Base-by-base conservation (phyloP, 495 filamentous ascomycete species). In the Lasiosphaeria miniovina region DNA sequence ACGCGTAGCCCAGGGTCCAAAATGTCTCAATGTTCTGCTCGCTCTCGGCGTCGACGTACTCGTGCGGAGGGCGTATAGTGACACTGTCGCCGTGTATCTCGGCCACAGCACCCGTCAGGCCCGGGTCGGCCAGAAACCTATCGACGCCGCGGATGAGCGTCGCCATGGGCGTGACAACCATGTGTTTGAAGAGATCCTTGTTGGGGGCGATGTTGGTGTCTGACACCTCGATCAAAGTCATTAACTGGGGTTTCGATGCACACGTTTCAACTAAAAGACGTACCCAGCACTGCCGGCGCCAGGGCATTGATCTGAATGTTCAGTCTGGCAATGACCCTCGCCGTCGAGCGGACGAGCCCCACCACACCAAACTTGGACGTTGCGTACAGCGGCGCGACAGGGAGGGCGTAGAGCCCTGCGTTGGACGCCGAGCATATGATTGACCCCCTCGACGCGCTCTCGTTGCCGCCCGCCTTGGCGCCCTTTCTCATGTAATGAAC, bases 361-460 rank as follows among this genome's bases (percentile, higher is more conserved):
- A 84, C 66, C 2, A 86, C 69, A 14, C 72, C 83, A 38, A 74
- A 68, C 61, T 86, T 86, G 24, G 78, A 74, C 11, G 75, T 71
- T 1, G 78, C 74, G 56, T 86, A 86, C 2, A 84, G 55, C 3
- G 83, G 83, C 4, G 80, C 78, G n/a, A 78, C 73, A 3, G 82
- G 78, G 58, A 85, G 82, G 0, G 81, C 74, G 52, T 85, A 84
- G 7, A 84, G 49, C 0, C 82, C 82, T 6, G 79, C 82, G 66
- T 83, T 84, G 3, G 80, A 83, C 0, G 81, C 76, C 3, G 82
- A 84, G 70, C 82, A 85, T 46, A 84, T 74, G 35, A 85, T 80
- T 9, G 69, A 71, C 0, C 82, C 82, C 24, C 76, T 74, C 15
- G 69, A 71, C 0, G 62, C 64, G 0, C 54, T 41, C 0, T 61